phyloP scores from a whole-genome alignment of 1,139 yeast genomes.

The Sugiyamaella paludigena region DNA sequence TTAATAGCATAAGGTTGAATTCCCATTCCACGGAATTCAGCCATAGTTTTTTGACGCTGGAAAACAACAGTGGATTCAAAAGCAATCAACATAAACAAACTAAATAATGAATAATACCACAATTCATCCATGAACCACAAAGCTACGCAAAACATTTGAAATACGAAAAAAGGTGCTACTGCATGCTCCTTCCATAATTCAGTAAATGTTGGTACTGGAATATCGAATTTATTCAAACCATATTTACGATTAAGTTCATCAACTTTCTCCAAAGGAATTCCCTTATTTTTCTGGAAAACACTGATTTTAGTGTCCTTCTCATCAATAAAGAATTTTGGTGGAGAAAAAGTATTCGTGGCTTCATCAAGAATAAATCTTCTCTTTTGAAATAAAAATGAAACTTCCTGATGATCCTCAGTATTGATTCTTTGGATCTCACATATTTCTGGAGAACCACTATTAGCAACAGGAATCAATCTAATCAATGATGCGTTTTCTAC shows the following conservation, averaged over 20 bases:
- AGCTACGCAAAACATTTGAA: constrained; percentile 93
- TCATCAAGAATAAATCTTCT: constrained; percentile 77
- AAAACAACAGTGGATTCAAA: constrained; percentile 90
- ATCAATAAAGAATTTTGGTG: constrained; percentile 80
- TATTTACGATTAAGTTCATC: constrained; percentile 58
- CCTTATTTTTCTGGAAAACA: constrained; percentile 59
- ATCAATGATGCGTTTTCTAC: constrained; percentile 67
- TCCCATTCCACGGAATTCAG: constrained; percentile 96
- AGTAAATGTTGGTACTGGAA: constrained; percentile 87
- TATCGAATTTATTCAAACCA: constrained; percentile 86
- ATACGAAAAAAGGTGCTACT: constrained; percentile 95
- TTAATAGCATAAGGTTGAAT: constrained; percentile 82
- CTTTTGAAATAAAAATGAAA: constrained; percentile 84
- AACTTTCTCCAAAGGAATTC: constrained; percentile 50
- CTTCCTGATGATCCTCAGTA: constrained; percentile 59
- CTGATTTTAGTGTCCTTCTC: constrained; percentile 52
- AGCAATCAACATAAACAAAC: constrained; percentile 85
- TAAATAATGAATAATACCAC: constrained; percentile 93
- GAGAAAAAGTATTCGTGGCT: constrained; percentile 57
- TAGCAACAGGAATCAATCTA: constrained; percentile 76
- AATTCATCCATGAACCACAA: constrained; percentile 96
- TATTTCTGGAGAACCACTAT: constrained; percentile 83
- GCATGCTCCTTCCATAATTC: constrained; percentile 97
- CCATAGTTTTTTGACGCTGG: constrained; percentile 92
- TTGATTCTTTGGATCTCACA: constrained; percentile 59